phyloP scores from a whole-genome alignment of 1,284 basidiomycete species.

The Pseudozyma thailandica region DNA sequence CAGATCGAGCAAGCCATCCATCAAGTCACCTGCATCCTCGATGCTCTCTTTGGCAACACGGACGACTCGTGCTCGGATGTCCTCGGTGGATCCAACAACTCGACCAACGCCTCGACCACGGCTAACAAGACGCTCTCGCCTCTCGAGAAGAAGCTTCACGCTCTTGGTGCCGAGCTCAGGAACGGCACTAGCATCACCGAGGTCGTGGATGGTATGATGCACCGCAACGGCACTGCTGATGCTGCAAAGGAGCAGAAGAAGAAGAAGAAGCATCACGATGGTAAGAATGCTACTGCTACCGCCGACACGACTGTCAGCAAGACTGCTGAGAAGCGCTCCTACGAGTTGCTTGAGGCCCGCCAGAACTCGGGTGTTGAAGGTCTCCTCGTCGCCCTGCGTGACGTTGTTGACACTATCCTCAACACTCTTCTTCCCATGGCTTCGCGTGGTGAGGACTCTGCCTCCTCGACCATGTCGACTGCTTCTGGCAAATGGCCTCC shows the following conservation, averaged over 20 bases:
- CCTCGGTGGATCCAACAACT: constrained; percentile 25
- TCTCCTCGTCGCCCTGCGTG: constrained; percentile 44
- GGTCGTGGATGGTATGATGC: constrained; percentile 32
- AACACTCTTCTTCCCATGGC: constrained; percentile 56
- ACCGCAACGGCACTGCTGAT: constrained; percentile 6
- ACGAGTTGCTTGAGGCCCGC: constrained; percentile 27
- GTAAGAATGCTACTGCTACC: constrained; percentile 18
- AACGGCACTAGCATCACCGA: constrained; percentile 45
- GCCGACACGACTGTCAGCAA: neutral
- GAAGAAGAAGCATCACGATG: constrained; percentile 8
- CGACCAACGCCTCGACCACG: constrained; percentile 35
- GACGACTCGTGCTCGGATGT: constrained; percentile 35
- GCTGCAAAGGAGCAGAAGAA: constrained; percentile 19
- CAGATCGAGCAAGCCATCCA: constrained; percentile 45
- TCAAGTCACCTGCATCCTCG: constrained; percentile 50
- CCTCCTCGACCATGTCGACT: constrained; percentile 11
- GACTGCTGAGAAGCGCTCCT: constrained; percentile 21
- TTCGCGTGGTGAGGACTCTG: constrained; percentile 30
- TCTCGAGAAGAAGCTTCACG: constrained; percentile 31
- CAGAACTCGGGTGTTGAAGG: constrained; percentile 47
- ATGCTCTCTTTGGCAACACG: constrained; percentile 46
- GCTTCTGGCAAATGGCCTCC: constrained; percentile 26
- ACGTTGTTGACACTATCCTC: constrained; percentile 53
- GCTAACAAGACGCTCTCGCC: constrained; percentile 14
- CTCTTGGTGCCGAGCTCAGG: constrained; percentile 25